These are phyloP conservation scores for Eruca vesicaria DNA, from an alignment of 441 rosid species.

Conservation along the genomic window DNA sequence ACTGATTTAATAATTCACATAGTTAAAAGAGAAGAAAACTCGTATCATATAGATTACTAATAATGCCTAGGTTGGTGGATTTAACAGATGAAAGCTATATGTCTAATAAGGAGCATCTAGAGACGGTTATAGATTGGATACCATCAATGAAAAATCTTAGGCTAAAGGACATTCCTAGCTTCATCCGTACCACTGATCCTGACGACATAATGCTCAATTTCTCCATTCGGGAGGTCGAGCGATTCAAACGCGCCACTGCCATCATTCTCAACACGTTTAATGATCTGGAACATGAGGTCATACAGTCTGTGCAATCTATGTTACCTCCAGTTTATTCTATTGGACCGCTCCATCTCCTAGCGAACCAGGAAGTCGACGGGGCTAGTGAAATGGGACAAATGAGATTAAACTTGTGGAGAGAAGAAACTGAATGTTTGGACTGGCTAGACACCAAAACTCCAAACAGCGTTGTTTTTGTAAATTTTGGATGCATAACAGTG, in stretches of 20 bases:
- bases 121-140: slow-evolving; percentile 39
- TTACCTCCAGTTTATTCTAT: slow-evolving; percentile 37
- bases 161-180: slow-evolving; percentile 43
- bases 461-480: slow-evolving; percentile 35
- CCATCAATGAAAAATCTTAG: slow-evolving; percentile 41
- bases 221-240: slow-evolving; percentile 4
- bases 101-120: slow-evolving; percentile 18
- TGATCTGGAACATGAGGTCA: slow-evolving; percentile 38
- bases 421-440: slow-evolving; percentile 33
- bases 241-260: slow-evolving; percentile 38
- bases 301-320: slow-evolving; percentile 29
- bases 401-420: slow-evolving; percentile 38
- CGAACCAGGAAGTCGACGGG: slow-evolving; percentile 19
- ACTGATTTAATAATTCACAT: too few relatives aligned
- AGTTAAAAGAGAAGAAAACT: background rate
- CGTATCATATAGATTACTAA: background rate
- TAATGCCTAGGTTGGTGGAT: background rate
- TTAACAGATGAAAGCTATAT: slow-evolving; percentile 20
- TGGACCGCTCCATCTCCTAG: slow-evolving; percentile 41
- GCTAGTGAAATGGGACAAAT: slow-evolving; percentile 7
- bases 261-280: slow-evolving; percentile 44
- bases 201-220: slow-evolving; percentile 18
- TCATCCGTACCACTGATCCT: slow-evolving; percentile 39
- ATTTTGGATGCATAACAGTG: slow-evolving; percentile 41
- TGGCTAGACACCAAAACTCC: slow-evolving; percentile 38